phyloP scores from a whole-genome alignment of 495 filamentous ascomycete genomes.

The Lasiosphaeriaceae sp. region DNA sequence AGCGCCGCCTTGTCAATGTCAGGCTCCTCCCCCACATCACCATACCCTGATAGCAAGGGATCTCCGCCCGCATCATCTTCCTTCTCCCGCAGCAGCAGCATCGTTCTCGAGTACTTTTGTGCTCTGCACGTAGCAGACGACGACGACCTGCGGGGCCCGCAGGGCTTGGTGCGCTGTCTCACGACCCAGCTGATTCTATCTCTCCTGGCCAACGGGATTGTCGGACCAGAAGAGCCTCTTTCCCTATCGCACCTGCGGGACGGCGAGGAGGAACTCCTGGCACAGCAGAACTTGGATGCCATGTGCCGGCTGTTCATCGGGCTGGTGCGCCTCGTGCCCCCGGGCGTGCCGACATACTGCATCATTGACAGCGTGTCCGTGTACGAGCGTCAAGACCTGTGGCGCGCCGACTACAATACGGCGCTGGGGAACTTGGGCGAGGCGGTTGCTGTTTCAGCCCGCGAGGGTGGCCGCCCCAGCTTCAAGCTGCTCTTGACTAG shows the following conservation, averaged over 20 bases:
- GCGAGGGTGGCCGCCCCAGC: not conserved
- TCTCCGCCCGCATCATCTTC: too few species aligned
- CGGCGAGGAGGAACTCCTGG: conserved; percentile 5
- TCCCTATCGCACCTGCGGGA: conserved; percentile 3
- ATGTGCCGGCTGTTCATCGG: conserved; percentile 9
- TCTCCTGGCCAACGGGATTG: conserved; percentile 4
- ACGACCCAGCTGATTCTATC: conserved; percentile 10
- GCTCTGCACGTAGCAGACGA: conserved; percentile 3
- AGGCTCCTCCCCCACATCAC: not conserved
- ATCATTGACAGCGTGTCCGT: conserved; percentile 11
- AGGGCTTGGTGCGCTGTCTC: conserved; percentile 8
- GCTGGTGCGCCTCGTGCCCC: conserved; percentile 2
- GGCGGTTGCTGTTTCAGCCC: not conserved
- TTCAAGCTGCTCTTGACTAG: conserved; percentile 10
- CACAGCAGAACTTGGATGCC: not conserved
- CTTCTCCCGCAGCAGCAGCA: too few species aligned
- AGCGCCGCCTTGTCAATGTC: not conserved
- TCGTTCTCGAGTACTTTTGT: conserved; percentile 11
- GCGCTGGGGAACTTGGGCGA: conserved; percentile 4
- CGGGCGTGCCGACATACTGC: conserved; percentile 3
- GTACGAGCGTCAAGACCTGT: conserved; percentile 9
- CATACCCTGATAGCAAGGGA: too few species aligned
- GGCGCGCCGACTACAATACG: conserved; percentile 9
- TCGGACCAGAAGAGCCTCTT: not conserved
- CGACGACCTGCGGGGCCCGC: conserved; percentile 10